Base-by-base conservation (phyloP, 2,329 filamentous ascomycete genomes). In the Clonostachys chloroleuca region DNA sequence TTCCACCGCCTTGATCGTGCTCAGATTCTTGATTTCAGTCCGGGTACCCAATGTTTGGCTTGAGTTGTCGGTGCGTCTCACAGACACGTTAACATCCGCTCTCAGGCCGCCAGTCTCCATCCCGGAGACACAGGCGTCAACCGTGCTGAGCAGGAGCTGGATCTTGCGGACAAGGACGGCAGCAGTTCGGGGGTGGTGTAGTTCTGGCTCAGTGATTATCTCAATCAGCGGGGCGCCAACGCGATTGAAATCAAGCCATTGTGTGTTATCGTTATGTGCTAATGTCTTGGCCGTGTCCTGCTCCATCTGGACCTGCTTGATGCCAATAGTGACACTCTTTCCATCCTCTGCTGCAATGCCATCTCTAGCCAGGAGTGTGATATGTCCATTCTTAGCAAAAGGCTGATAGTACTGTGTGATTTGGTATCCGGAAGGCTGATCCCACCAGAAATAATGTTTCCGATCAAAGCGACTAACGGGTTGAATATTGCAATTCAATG, bases 391-490 rank as follows among this genome's bases (percentile, higher is more conserved):
- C 50, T 75, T 81, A 2, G 83, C 83, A 54, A 86, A 82, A 0
- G 83, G 83, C 49, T 83, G 72, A 64, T 97, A 96, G 70, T 92
- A 97, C 62, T 99, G 94, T 2, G 94, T 99, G 52, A 99, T 95
- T 66, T 99, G 94, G 66, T 99, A 99, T 0, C 94, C 94, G 0
- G 89, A 81, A 1, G 94, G 94, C 66, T 99, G 94, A 65, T 99
- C 94, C 81, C 94, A 95, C 73, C 96, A 96, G 67, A 99, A 97
- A 68, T 99, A 99, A 67, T 99, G 94, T 65, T 99, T 99, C 53
- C 94, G 80, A 66, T 99, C 94, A 69, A 96, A 99, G 46, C 81
- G 82, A 65, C 91, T 96, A 56, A 81, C 77, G 2, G 69, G 73
- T 61, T 95, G 87, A 45, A 97, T 78, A 2, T 83, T 70, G 66